Base-by-base conservation (phyloP, 148 eudicot genomes). In the Selenicereus undatus region DNA sequence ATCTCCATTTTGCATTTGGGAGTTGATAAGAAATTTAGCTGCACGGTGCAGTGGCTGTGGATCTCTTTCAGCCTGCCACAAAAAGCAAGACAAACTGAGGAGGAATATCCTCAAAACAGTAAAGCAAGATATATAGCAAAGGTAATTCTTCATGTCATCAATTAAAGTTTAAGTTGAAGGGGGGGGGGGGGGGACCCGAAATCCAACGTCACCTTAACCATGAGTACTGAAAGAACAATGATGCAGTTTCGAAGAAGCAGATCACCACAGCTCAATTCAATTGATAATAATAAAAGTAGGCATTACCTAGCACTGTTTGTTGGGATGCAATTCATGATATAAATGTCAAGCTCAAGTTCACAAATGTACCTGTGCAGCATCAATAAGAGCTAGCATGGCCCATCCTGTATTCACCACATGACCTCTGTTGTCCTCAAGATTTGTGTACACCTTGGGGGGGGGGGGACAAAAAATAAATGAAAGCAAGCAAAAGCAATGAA, bases 1-100 rank as follows among this genome's bases (percentile, higher is more conserved):
- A 88, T 95, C 98, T 82, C 98, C 98, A 83, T 93, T 87, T 82
- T 89, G 88, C 89, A 87, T 86, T 82, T 95, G 98, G 45, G 95
- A 86, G 87, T 93, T 93, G 79, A 95, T 91, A 30, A 95, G 80
- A 29, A 89, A 81, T 84, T 83, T 93, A 27, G 97, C 97, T 75
- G 97, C 98, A 65, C 86, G 90, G 76, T 93, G 97, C 82, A 95
- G 84, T 74, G 97, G 94, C 32, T 54, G 71, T 62, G 94, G 92
- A 81, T 93, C 92, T 86, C 96, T 89, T 66, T 90, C 90, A 43
- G 87, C 92, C 97, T 93, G 87, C 78, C 78, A 2, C 71, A 73
- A 64, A 73, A 68, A 45, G n/a, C 20, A 71, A 48, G 26, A 51
- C 50, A 58, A 6, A 62, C 20, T 76, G n/a, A 65, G 11, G 32